Evolutionary conservation across 2,329 filamentous ascomycete genomes (phyloP), one percentile per base, ranked within the genome.

Genomic region (Chaetomium sp.): DNA sequence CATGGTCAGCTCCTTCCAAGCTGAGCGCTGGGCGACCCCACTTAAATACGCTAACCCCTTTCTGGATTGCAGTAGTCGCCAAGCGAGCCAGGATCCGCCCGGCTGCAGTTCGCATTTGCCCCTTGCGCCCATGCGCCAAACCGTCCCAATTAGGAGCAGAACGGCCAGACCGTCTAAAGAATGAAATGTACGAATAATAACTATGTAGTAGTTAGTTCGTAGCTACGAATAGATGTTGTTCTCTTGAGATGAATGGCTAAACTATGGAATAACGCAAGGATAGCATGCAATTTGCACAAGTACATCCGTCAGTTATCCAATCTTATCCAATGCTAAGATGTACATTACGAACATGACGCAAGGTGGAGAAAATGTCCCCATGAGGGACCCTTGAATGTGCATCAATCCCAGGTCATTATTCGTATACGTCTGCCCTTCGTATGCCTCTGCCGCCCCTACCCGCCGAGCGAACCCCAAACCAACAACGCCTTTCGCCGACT

Each of bases 1-100:
- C 50, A 62, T 53, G 55, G 56, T 64, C 67, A 67, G 67, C 65
- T 67, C 64, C 66, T 69, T 66, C 64, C 68, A 64, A 66, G 64
- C 59, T 67, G 64, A 63, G 60, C 57, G 42, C 63, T 54, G 45
- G 35, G 31, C 19, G 47, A 35, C 62, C 63, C 67, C 59, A 38
- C 60, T 56, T 59, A 42, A 54, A 19, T 21, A 49, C 47, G 47
- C 63, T 66, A 57, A 45, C 25, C 63, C 56, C n/a, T 4, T 62
- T 62, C 13, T 45, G 60, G 19, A 29, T 25, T 57, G 35, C 54
- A 59, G 64, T 61, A 64, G 58, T 56, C 27, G 3, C 27, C 6
- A 6, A 29, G n/a, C n/a, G 57, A 60, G 38, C 42, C 16, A 16
- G 54, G 57, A 33, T n/a, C 62, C 57, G 55, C 56, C 38, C 16